Evolutionary conservation across 352 stramenopile species (phyloP).

Genomic region (Pythium sukuiense): DNA sequence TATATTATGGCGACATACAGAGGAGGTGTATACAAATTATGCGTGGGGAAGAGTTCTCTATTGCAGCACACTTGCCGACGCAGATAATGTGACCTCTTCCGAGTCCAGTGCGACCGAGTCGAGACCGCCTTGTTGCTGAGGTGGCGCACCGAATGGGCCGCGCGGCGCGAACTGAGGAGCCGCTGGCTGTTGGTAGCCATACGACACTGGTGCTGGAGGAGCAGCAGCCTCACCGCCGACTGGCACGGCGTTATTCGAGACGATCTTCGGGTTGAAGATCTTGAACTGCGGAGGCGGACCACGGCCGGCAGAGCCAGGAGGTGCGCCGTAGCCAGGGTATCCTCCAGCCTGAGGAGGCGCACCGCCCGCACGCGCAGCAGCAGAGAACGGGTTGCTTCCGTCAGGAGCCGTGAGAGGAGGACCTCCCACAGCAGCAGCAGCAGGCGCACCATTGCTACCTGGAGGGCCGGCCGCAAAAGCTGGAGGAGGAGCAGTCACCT

Average conservation of each 20-base stretch:
- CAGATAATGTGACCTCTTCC: slow-evolving; percentile 77
- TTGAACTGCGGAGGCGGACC: slow-evolving; percentile 73
- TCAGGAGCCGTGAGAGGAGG: slow-evolving; percentile 21
- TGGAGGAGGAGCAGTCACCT: slow-evolving; percentile 75
- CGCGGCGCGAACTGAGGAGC: slow-evolving; percentile 9
- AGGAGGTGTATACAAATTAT: background rate
- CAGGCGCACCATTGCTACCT: background rate
- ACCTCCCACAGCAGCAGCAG: background rate
- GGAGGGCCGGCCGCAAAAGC: slow-evolving; percentile 26
- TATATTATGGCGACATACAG: background rate
- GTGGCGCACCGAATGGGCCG: slow-evolving; percentile 33
- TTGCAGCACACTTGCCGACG: slow-evolving; percentile 70
- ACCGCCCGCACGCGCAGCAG: slow-evolving; percentile 31
- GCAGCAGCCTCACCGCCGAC: slow-evolving; percentile 19
- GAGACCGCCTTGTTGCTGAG: slow-evolving; percentile 13
- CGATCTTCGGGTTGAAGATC: slow-evolving; percentile 84
- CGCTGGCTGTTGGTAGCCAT: slow-evolving; percentile 4
- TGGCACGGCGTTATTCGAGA: slow-evolving; percentile 32
- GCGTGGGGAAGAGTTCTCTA: slow-evolving; percentile 29
- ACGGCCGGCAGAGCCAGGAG: slow-evolving; percentile 25
- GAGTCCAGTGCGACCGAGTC: slow-evolving; percentile 36
- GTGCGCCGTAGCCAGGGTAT: slow-evolving; percentile 39
- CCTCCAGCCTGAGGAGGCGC: slow-evolving; percentile 26
- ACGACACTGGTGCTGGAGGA: background rate
- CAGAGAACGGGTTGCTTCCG: slow-evolving; percentile 62